These are phyloP conservation scores for Cercospora brassicicola DNA, from an alignment of 2,329 filamentous ascomycete genomes.

Conservation along the genomic window DNA sequence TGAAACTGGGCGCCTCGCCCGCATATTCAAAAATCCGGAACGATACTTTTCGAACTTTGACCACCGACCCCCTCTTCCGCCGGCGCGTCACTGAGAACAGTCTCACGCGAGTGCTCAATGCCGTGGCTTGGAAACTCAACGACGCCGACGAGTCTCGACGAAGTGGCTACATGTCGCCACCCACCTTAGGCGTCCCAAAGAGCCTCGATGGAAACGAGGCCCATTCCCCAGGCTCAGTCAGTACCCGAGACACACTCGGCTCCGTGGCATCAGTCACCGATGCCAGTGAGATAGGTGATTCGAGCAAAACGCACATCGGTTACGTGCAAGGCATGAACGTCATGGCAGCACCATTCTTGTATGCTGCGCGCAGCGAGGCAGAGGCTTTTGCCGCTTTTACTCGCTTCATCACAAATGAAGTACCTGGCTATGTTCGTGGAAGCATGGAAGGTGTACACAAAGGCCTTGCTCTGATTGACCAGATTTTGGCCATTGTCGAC, in stretches of 20 bases:
- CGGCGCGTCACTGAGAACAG: conserved; percentile 93
- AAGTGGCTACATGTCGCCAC: conserved; percentile 53
- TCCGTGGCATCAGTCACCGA: conserved; percentile 57
- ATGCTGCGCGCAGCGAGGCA: conserved; percentile 88
- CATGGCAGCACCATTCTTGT: conserved; percentile 89
- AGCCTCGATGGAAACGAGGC: conserved; percentile 53
- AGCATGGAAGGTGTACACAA: conserved; percentile 97
- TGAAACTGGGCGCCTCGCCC: conserved; percentile 89
- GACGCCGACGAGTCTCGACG: conserved; percentile 67
- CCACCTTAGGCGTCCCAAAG: conserved; percentile 50
- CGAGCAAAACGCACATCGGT: conserved; percentile 65
- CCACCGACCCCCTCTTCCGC: conserved; percentile 95
- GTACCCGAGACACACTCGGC: conserved; percentile 38
- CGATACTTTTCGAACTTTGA: conserved; percentile 94
- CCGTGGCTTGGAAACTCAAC: conserved; percentile 88
- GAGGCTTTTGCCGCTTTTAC: conserved; percentile 93
- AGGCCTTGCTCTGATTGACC: conserved; percentile 86
- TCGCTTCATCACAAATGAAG: conserved; percentile 80
- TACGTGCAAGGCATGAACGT: conserved; percentile 99
- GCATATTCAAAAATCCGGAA: conserved; percentile 98
- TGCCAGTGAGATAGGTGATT: conserved; percentile 59
- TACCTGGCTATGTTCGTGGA: conserved; percentile 88
- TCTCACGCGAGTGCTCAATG: conserved; percentile 89
- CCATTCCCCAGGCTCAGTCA: conserved; percentile 38
- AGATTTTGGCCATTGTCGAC: conserved; percentile 87